Conservation (phyloP, 345 rosid species). For the Populus euphratica region DNA sequence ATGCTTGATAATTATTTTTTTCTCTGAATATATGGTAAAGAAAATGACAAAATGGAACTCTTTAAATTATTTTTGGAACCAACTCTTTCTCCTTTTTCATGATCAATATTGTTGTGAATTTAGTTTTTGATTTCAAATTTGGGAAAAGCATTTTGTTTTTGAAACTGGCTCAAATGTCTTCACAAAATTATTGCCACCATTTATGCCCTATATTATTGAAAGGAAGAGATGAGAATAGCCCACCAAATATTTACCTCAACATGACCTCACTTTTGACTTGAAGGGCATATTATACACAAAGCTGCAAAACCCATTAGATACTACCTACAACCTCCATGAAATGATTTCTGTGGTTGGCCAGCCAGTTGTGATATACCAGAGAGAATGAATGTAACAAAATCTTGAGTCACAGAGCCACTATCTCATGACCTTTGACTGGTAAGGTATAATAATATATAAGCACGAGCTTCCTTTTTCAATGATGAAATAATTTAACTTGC, state of each 20-base stretch:
- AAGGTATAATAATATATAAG: background rate
- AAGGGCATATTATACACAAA: background rate
- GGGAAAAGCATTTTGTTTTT: background rate
- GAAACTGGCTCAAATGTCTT: background rate
- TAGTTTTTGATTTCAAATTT: background rate
- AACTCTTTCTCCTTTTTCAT: background rate
- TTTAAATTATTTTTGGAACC: too few species aligned
- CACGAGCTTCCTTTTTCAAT: background rate
- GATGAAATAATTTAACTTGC: background rate
- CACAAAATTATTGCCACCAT: background rate
- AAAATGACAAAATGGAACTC: too few species aligned
- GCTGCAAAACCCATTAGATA: background rate
- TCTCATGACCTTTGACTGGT: background rate
- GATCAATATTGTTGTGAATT: background rate
- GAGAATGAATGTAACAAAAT: slow-evolving; percentile 3
- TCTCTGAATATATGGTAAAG: too few species aligned
- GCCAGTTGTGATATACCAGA: background rate
- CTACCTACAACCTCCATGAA: background rate
- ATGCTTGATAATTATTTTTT: too few species aligned
- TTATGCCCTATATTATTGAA: background rate
- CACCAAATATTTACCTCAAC: background rate
- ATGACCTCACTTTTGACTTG: background rate
- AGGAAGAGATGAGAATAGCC: too few species aligned
- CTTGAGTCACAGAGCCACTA: background rate
- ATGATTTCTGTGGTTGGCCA: background rate